These are phyloP conservation scores for Pyricularia grisea DNA, from an alignment of 2,329 filamentous ascomycete genomes.

Conservation along the genomic window DNA sequence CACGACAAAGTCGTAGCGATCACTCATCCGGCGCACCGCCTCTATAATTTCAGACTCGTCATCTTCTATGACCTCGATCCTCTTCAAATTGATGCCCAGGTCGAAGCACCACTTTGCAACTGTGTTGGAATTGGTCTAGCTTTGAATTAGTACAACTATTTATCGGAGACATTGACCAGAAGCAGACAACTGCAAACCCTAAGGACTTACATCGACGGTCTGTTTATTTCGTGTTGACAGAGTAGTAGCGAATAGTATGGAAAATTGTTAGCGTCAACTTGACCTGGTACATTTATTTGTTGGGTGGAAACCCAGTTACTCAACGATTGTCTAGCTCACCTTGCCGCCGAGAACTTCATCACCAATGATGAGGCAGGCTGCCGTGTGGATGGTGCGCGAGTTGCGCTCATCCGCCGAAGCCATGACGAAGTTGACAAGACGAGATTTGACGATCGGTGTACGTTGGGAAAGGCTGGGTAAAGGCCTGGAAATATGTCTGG, in stretches of 20 bases:
- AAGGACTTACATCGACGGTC: conserved; percentile 7
- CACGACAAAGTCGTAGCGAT: conserved; percentile 86
- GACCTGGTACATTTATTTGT: neutral
- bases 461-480: conserved; percentile 6
- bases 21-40: conserved; percentile 77
- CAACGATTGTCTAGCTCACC: conserved; percentile 37
- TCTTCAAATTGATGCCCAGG: conserved; percentile 60
- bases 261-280: neutral
- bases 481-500: conserved; percentile 51
- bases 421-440: conserved; percentile 30
- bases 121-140: conserved; percentile 53
- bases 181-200: neutral
- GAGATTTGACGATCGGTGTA: neutral
- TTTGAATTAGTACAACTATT: conserved; percentile 8
- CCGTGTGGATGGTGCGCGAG: conserved; percentile 70
- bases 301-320: neutral
- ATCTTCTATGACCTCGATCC: conserved; percentile 88
- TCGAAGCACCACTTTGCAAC: conserved; percentile 57
- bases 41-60: conserved; percentile 87
- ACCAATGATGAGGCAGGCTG: conserved; percentile 90
- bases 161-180: neutral
- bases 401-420: conserved; percentile 43
- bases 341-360: conserved; percentile 94
- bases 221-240: neutral
- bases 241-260: neutral